A percentile compares a stretch with the other conserved stretches of the same genome.
phyloP scores from a whole-genome alignment of 2,329 filamentous ascomycete species.

The Rhexocercosporidium sp. region DNA sequence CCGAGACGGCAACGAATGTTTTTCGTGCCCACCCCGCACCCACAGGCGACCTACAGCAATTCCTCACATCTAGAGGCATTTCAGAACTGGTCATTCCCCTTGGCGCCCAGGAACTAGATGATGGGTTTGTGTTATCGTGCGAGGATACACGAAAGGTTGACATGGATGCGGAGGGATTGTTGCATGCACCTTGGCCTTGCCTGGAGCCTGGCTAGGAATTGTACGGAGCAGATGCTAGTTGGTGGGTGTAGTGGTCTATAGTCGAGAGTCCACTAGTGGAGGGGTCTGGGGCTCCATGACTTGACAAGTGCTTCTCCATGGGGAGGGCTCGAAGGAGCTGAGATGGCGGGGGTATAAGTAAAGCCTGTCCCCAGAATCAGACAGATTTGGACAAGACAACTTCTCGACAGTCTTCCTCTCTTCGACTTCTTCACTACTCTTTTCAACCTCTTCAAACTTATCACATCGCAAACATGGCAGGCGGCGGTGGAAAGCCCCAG shows the following conservation, averaged over 20 bases:
- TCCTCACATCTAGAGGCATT: background rate
- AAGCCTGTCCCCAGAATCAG: background rate
- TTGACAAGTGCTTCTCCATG: background rate
- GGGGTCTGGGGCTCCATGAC: conserved; percentile 2
- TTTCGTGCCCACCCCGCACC: conserved; percentile 1
- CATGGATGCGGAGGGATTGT: background rate
- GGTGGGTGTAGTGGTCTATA: background rate
- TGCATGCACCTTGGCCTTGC: background rate
- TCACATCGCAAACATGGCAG: conserved; percentile 47
- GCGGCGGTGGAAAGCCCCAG: conserved; percentile 59
- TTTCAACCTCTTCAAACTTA: background rate
- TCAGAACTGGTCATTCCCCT: conserved; percentile 4
- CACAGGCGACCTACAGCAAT: background rate
- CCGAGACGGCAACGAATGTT: background rate
- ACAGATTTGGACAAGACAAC: conserved; percentile 1
- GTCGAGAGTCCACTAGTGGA: background rate
- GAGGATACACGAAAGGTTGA: background rate
- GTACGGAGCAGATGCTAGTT: background rate
- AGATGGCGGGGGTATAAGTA: conserved; percentile 2
- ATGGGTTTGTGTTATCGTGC: background rate
- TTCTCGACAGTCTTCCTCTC: background rate
- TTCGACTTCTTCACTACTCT: background rate
- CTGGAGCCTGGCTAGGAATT: background rate
- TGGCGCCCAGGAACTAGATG: conserved; percentile 6
- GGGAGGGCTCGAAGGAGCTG: background rate